Evolutionary conservation across 768 basidiomycete species (phyloP).

Genomic region (Boletus edulis): DNA sequence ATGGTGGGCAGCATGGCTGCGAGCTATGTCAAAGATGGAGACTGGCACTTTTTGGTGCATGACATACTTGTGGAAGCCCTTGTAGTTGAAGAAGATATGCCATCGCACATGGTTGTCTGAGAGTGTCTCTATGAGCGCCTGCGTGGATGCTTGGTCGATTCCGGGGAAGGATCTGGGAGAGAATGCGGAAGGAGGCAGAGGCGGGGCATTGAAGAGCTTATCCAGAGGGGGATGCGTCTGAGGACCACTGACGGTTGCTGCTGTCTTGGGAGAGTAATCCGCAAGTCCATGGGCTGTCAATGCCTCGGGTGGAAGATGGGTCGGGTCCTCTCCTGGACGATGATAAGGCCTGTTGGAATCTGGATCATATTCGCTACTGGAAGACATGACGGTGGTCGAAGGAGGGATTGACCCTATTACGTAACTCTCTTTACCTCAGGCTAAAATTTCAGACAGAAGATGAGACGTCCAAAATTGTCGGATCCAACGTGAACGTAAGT

Average conservation of each 20-base stretch:
- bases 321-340: constrained; percentile 18
- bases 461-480: too few species aligned
- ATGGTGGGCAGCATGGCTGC: constrained; percentile 57
- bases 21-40: constrained; percentile 15
- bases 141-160: constrained; percentile 36
- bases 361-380: constrained; percentile 5
- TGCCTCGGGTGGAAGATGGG: constrained; percentile 17
- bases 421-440: too few species aligned
- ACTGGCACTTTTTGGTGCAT: neutral
- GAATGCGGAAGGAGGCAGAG: constrained; percentile 28
- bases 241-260: constrained; percentile 7
- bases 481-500: too few species aligned
- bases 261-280: constrained; percentile 19
- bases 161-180: constrained; percentile 38
- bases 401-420: too few species aligned
- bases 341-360: constrained; percentile 13
- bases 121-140: constrained; percentile 39
- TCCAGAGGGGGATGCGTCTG: constrained; percentile 12
- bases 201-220: constrained; percentile 22
- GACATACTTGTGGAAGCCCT: constrained; percentile 32
- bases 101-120: constrained; percentile 51
- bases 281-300: constrained; percentile 21
- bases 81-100: constrained; percentile 53
- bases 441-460: too few species aligned
- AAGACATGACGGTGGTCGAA: too few species aligned